Evolutionary conservation across 2,329 filamentous ascomycete genomes (phyloP).

Genomic region (Diaporthe vexans): DNA sequence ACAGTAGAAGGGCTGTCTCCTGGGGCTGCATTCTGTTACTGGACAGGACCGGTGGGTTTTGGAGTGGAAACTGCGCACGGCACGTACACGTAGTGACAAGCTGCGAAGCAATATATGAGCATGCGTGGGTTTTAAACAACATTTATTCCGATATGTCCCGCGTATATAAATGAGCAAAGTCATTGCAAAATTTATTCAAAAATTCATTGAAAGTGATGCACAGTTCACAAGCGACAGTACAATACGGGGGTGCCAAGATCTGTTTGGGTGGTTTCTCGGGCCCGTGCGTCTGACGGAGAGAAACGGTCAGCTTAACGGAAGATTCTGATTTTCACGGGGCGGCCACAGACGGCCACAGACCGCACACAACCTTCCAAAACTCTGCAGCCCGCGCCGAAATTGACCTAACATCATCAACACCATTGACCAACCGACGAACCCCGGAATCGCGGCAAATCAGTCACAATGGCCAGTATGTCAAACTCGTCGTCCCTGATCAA

Average conservation of each 20-base stretch:
- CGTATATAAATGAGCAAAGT: conserved; percentile 13
- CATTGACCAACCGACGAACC: conserved; percentile 39
- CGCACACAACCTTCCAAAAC: conserved; percentile 43
- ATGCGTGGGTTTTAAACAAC: neutral
- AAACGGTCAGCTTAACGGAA: conserved; percentile 14
- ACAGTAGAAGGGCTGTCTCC: neutral
- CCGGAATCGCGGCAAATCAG: conserved; percentile 55
- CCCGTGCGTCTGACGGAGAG: neutral
- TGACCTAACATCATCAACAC: conserved; percentile 36
- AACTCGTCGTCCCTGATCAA: conserved; percentile 10
- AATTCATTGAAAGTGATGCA: no score
- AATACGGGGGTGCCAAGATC: no score
- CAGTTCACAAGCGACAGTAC: no score
- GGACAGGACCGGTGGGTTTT: neutral
- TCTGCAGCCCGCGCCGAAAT: conserved; percentile 41
- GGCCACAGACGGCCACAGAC: conserved; percentile 1
- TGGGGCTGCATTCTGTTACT: neutral
- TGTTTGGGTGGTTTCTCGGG: neutral
- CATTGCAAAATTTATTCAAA: no score
- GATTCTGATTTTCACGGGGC: conserved; percentile 11
- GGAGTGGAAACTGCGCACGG: conserved; percentile 1
- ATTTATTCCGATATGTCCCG: neutral
- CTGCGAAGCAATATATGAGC: neutral
- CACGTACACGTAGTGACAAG: neutral
- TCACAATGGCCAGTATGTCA: conserved; percentile 80